Base-by-base conservation (phyloP, 768 basidiomycete species). In the Russula sp. region DNA sequence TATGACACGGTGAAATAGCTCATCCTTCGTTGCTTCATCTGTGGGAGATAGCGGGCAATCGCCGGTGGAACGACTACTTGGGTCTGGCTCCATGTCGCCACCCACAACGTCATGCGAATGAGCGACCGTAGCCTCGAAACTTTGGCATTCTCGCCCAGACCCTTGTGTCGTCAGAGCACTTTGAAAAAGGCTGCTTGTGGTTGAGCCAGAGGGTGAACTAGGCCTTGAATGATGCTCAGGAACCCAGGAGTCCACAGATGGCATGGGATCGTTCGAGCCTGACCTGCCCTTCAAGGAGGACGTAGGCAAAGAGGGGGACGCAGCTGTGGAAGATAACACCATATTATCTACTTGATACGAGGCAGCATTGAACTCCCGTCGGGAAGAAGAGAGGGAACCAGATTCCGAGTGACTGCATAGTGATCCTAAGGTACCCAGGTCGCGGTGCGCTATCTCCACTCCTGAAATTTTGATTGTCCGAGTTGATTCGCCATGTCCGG, bases 241-340 rank as follows among this genome's bases (percentile, higher is more conserved):
- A 39, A 90, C 76, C 6, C 89, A 91, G 70, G 90, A 87, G 7
- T 88, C 87, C 88, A 91, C 90, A 69, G 83, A 74, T 51, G 82
- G 82, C 6, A 81, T 77, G 35, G 84, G 82, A 67, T 89, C 87
- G 64, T 91, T 88, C 42, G 88, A 58, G 44, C 72, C 70, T 6
- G 72, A 74, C 47, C 51, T 63, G 6, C 68, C 48, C 70, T 66
- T 9, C 35, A 3, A 10, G 55, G 54, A 55, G 34, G 55, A 31
- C 3, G 31, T 40, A 16, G 61, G 27, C n/a, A 40, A 55, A 45
- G 53, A 57, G 22, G 72, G 70, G 37, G 82, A 84, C 6, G 84
- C 31, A 47, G 55, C 84, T 0, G 77, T 76, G 0, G 84, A 86
- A 11, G 84, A 84, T 27, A 75, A 71, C 32, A 80, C 78, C 11